Base-by-base conservation (phyloP, 2,329 filamentous ascomycete genomes). In the Calycina herbarum region DNA sequence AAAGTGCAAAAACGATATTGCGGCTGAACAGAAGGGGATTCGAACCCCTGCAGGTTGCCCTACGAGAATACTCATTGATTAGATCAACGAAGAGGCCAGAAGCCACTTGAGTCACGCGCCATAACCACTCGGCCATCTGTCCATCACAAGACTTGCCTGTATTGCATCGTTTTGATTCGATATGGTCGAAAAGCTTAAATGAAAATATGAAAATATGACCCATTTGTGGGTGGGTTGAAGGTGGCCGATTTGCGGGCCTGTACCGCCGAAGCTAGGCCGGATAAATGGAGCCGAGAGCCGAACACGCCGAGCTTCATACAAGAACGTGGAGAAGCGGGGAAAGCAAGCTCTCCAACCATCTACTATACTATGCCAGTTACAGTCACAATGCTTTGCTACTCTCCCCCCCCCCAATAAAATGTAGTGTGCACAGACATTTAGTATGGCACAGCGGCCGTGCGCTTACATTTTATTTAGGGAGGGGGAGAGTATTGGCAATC, bases 11-110 rank as follows among this genome's bases (percentile, higher is more conserved):
- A 20, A 20, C 20, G 20, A 20, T 20, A 20, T 20, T 20, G 20
- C 31, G 13, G n/a, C 24, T 72, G 70, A 72, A 67, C 64, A 68
- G 71, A 63, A 70, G 70, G 71, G 71, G 71, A 73, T 73, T 73
- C 71, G 71, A 73, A 73, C 71, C 71, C 71, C 70, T 70, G 71
- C 71, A 69, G 70, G 69, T 71, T 71, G 58, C 70, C 69, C 70
- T 69, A 73, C 64, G 70, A 72, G 71, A 73, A 73, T 65, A 56
- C 70, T 65, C 63, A 61, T 15, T 33, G 59, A 61, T 57, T 57
- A 63, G 17, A 57, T 59, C 56, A 40, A 40, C 62, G 60, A 57
- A 59, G 40, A 48, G 54, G 64, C 62, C 24, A 48, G 40, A 65
- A 64, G 64, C 42, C 35, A 35, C 70, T 72, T 72, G 71, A 72